Evolutionary conservation across 306 rosid species (phyloP), one percentile per base, ranked within the genome.

Genomic region (Astragalus glycyphyllos): DNA sequence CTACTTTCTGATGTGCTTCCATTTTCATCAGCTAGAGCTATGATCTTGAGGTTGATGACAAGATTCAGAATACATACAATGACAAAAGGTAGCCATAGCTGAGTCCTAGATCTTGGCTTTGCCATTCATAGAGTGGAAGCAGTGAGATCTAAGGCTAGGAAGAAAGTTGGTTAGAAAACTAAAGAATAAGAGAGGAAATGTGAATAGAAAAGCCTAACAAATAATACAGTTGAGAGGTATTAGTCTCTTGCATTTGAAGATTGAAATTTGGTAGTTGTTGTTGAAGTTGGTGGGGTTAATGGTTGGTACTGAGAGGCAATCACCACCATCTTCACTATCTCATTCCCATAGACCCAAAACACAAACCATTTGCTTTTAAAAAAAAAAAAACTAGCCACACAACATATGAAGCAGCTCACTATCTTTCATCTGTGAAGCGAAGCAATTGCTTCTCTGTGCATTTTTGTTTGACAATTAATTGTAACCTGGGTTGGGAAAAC

Each of bases 191-290:
- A 81, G 74, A 45, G 66, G 80, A 70, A 56, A 50, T 68, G 87
- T 65, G 91, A 79, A 71, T 12, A 66, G 49, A 72, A 81, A 76
- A 70, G 74, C 83, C 81, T 50, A 85, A 44, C 11, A 12, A 49
- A 41, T 8, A 50, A 51, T 72, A 79, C 51, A 61, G 90, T 77
- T 88, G 90, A 78, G 69, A 71, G 75, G 97, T 83, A 69, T 50
- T 40, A 65, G 89, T 94, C 87, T 82, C 97, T 82, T 94, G 80
- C 72, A 66, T 74, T 83, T 79, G 58, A 94, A 94, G 99, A 46
- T 60, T 80, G 63, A 53, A 80, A 76, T 75, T 76, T 61, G 87
- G 88, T 59, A 71, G 71, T 68, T 64, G 81, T 68, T 64, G 81
- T 47, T 81, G n/a, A n/a, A n/a, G 38, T 47, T 81, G 91, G 72